Evolutionary conservation across 805 yeast species (phyloP), one percentile per base, ranked within the genome.

Genomic region (Metschnikowia matae): DNA sequence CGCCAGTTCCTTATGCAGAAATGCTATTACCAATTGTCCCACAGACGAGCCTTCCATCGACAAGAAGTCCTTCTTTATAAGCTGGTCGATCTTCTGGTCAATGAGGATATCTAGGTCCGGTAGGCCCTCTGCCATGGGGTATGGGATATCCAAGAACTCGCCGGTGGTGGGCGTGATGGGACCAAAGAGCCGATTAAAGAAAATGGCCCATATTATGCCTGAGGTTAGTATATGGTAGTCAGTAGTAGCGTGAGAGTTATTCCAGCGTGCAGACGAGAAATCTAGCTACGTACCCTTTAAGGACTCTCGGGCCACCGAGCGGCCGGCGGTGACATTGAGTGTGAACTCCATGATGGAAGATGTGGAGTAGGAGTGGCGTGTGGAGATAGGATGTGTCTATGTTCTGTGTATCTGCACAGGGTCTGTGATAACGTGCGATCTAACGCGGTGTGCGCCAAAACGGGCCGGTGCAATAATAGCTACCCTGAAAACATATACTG

Each of bases 111-210:
- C 84, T 17, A 84, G 63, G n/a, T 75, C 82, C 0, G 80, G 74
- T 48, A 72, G 62, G 31, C 71, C 75, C 3, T 64, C 69, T 2
- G 73, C 76, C 56, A 73, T 69, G 0, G 87, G 84, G 57, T 84
- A 86, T 4, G 87, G 75, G 2, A 84, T 71, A 15, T 78, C 83
- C 8, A 79, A 64, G 46, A 82, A 81, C 54, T 82, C 84, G n/a
- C 69, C 66, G 3, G 80, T 75, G 14, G 69, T 64, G 1, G 91
- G 89, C 1, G 68, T 64, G 15, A 85, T 70, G 0, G 83, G 75
- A 0, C 91, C 92, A 61, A 87, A 81, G 26, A 85, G 68, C 40
- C 95, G 68, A 49, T 82, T 80, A 63, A 87, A 87, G 62, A 87
- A 79, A 17, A 87, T 80, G 2, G 87, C 71, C 71, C 87, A 82